These are phyloP conservation scores for Trypanosoma lewisi DNA, from an alignment of 208 protist species.

Conservation along the genomic window DNA sequence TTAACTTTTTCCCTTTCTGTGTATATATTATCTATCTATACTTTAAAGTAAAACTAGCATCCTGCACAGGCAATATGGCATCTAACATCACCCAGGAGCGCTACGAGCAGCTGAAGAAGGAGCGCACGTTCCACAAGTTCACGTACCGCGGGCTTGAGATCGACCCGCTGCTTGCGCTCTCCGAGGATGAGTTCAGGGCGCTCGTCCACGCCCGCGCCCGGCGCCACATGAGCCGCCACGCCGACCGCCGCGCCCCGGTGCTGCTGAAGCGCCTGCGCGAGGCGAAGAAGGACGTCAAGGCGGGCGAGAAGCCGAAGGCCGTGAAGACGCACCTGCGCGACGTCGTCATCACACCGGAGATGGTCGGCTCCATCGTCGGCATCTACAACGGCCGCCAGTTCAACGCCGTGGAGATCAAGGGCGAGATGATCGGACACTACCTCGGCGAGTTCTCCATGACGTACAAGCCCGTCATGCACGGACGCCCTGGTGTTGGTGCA, in stretches of 20 bases:
- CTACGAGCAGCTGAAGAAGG: conserved; percentile 95
- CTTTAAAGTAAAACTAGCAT: no score
- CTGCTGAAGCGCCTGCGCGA: conserved; percentile 98
- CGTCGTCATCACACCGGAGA: conserved; percentile 99
- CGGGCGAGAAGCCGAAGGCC: conserved; percentile 97
- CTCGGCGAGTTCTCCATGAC: conserved; percentile 99
- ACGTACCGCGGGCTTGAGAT: conserved; percentile 95
- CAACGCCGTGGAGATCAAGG: conserved; percentile 99
- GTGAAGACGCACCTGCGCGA: conserved; percentile 99
- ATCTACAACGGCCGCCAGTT: conserved; percentile 99
- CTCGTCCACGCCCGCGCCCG: conserved; percentile 93
- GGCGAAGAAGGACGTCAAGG: conserved; percentile 94
- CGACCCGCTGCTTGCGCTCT: conserved; percentile 94
- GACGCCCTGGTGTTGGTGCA: conserved; percentile 98
- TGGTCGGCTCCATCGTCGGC: conserved; percentile 99
- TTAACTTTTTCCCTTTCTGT: no score
- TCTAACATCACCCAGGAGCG: conserved; percentile 81
- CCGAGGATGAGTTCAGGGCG: conserved; percentile 92
- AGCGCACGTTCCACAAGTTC: conserved; percentile 99
- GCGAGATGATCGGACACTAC: conserved; percentile 99
- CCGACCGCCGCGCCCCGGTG: conserved; percentile 88
- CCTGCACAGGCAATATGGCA: conserved; percentile 38
- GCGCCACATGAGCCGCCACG: conserved; percentile 93
- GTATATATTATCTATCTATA: no score
- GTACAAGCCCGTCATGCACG: conserved; percentile 99